Evolutionary conservation across 768 basidiomycete genomes (phyloP).

Genomic region (Panaeolus cyanescens): DNA sequence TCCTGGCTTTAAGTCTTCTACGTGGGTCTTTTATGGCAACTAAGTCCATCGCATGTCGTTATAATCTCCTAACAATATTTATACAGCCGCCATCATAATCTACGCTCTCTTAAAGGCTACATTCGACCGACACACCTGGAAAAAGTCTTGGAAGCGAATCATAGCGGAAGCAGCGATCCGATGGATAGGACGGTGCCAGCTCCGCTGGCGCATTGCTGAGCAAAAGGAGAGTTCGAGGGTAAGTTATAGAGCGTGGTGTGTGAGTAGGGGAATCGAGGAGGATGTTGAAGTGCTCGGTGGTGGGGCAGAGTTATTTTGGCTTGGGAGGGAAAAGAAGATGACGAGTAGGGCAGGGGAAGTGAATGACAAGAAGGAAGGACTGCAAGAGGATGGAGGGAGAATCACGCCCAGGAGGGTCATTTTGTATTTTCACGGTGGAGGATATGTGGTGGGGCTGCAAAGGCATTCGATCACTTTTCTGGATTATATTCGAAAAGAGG

Average conservation of each 20-base stretch:
- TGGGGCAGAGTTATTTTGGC: slow-evolving; percentile 25
- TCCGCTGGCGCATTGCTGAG: neutral
- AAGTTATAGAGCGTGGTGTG: neutral
- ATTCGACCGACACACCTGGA: too few relatives aligned
- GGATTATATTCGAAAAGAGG: slow-evolving; percentile 20
- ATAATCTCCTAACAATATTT: too few relatives aligned
- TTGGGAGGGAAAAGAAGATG: slow-evolving; percentile 24
- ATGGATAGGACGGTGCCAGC: neutral
- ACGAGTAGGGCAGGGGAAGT: too few relatives aligned
- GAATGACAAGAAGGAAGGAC: too few relatives aligned
- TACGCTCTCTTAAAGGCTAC: too few relatives aligned
- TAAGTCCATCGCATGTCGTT: too few relatives aligned
- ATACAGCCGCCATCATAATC: too few relatives aligned
- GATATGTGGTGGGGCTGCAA: slow-evolving; percentile 13
- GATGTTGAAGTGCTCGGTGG: slow-evolving; percentile 23
- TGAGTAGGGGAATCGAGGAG: neutral
- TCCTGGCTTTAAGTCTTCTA: too few relatives aligned
- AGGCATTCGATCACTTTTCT: slow-evolving; percentile 17
- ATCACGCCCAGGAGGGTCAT: slow-evolving; percentile 15
- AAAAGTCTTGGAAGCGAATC: too few relatives aligned
- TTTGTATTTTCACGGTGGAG: slow-evolving; percentile 26
- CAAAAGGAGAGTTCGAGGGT: neutral
- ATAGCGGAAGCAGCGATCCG: too few relatives aligned
- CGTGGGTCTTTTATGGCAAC: too few relatives aligned
- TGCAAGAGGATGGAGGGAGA: too few relatives aligned